Percentiles rank a stretch among this genome's conserved stretches.
These are phyloP conservation scores for Vitis riparia DNA, from an alignment of 164 flowering plant genomes.

Conservation along the genomic window DNA sequence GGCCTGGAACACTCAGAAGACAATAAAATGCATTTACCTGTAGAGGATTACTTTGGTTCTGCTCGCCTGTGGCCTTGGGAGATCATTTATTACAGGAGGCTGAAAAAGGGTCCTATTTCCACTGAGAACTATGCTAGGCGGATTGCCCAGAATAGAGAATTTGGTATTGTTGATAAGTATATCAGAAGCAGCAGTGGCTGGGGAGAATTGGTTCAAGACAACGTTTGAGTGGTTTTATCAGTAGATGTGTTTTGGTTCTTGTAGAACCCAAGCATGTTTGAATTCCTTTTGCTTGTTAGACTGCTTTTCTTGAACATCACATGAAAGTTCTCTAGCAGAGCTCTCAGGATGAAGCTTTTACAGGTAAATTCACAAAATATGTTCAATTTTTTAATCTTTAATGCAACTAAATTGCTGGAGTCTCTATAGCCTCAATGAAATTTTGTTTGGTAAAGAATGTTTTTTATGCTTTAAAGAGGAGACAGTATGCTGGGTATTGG, in stretches of 20 bases:
- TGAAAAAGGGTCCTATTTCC: slow-evolving; percentile 54
- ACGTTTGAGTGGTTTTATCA: slow-evolving; percentile 9
- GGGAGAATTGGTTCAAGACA: slow-evolving; percentile 33
- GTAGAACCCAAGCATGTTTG: background rate
- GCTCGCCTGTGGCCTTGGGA: slow-evolving; percentile 68
- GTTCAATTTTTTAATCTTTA: background rate
- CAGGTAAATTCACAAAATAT: slow-evolving; percentile 12
- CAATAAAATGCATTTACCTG: slow-evolving; percentile 27
- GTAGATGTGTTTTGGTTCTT: background rate
- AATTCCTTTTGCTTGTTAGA: background rate
- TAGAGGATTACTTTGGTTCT: slow-evolving; percentile 45
- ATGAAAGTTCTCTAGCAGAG: background rate
- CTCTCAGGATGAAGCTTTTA: slow-evolving; percentile 2
- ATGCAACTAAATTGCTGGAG: too few relatives aligned
- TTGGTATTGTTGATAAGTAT: slow-evolving; percentile 53
- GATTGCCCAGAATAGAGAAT: slow-evolving; percentile 53
- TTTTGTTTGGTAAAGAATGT: too few relatives aligned
- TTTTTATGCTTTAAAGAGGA: too few relatives aligned
- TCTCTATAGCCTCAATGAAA: too few relatives aligned
- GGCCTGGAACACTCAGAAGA: slow-evolving; percentile 36
- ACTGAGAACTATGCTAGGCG: slow-evolving; percentile 52
- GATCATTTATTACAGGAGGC: slow-evolving; percentile 48
- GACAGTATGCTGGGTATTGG: too few relatives aligned
- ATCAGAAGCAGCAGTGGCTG: slow-evolving; percentile 67
- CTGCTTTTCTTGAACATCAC: slow-evolving; percentile 8